These are phyloP conservation scores for Chlorella sp. DNA, from an alignment of 139 green algal species.

Conservation along the genomic window DNA sequence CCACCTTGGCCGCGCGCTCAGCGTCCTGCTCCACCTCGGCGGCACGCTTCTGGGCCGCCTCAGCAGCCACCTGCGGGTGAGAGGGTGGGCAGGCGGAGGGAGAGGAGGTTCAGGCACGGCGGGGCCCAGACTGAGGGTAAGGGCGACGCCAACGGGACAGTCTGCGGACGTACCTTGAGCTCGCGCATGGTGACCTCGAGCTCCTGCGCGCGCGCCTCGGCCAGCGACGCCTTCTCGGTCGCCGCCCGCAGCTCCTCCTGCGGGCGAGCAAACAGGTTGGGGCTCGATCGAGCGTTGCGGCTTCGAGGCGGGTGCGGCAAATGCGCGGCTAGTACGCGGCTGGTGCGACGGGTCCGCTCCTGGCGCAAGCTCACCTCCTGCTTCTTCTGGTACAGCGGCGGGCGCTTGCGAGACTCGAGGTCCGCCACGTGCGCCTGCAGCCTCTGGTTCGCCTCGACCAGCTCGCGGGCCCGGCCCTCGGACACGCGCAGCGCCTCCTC, in stretches of 20 bases:
- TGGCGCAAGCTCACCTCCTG: too few species aligned
- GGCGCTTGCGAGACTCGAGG: constrained; percentile 77
- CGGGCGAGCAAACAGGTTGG: too few species aligned
- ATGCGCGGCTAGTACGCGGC: too few species aligned
- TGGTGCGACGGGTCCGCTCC: neutral
- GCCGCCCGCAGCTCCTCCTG: constrained; percentile 77
- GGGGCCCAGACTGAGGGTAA: too few species aligned
- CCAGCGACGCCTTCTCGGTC: constrained; percentile 63
- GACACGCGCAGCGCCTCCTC: constrained; percentile 15
- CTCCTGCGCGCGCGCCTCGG: constrained; percentile 50
- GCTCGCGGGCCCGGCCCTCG: constrained; percentile 38
- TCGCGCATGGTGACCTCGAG: constrained; percentile 57
- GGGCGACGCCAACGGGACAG: too few species aligned
- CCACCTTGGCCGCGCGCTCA: neutral
- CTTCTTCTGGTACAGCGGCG: constrained; percentile 64
- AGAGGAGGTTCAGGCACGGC: too few species aligned
- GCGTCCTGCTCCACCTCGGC: constrained; percentile 11
- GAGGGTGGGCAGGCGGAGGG: neutral
- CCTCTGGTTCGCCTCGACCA: constrained; percentile 58
- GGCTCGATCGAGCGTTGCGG: too few species aligned
- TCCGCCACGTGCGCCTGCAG: constrained; percentile 69
- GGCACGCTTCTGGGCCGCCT: constrained; percentile 20
- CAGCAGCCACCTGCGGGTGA: constrained; percentile 12
- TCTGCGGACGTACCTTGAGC: constrained; percentile 44
- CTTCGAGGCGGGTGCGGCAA: too few species aligned